Evolutionary conservation across 768 basidiomycete species (phyloP).

Genomic region (Ramaria sp.): DNA sequence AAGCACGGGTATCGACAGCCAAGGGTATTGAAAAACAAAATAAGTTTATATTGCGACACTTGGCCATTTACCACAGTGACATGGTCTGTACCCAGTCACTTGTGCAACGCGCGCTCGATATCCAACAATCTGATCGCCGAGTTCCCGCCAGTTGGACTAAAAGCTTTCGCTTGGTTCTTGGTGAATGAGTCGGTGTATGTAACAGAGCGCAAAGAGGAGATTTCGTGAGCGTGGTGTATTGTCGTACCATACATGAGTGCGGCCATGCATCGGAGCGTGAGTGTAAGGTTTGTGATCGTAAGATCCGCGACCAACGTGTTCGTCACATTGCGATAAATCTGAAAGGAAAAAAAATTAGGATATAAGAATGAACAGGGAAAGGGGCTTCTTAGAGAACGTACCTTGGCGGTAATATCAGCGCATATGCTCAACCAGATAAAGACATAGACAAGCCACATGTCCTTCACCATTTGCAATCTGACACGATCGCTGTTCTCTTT

Average conservation of each 20-base stretch:
- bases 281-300: neutral
- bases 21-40: too few species aligned
- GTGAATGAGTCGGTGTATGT: too few species aligned
- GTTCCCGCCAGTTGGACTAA: too few species aligned
- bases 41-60: too few species aligned
- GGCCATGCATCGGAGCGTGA: neutral
- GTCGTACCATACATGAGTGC: neutral
- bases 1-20: too few species aligned
- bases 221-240: neutral
- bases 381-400: neutral
- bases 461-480: neutral
- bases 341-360: neutral
- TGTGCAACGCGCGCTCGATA: too few species aligned
- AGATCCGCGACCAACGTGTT: neutral
- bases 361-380: neutral
- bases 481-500: neutral
- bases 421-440: neutral
- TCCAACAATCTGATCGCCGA: too few species aligned
- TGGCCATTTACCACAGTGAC: too few species aligned
- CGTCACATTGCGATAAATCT: neutral
- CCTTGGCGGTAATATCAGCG: neutral
- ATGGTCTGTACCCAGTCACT: too few species aligned
- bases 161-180: too few species aligned
- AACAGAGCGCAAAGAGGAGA: neutral
- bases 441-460: neutral